These are phyloP conservation scores for Tinospora cordifolia DNA, from an alignment of 164 flowering plant species.

Conservation along the genomic window DNA sequence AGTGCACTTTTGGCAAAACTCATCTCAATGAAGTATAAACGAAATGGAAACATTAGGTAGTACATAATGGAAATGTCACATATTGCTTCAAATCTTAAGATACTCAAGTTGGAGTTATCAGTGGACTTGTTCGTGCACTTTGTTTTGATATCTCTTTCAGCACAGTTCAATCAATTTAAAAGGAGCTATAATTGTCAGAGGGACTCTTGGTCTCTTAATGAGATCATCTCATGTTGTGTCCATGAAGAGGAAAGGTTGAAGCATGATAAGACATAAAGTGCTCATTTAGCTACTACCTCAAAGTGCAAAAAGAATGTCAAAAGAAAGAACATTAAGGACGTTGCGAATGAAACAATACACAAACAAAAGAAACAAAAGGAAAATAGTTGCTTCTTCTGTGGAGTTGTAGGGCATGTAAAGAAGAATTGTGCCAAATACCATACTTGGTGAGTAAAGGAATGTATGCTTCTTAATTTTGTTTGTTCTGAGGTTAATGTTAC, in stretches of 20 bases:
- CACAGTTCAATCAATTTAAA: not conserved
- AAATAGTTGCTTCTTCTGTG: no score
- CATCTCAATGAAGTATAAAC: slow-evolving; percentile 6
- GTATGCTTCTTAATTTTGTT: not conserved
- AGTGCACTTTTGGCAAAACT: not conserved
- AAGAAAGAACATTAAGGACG: not conserved
- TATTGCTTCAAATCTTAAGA: no score
- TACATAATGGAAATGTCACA: slow-evolving; percentile 12
- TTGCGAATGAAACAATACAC: not conserved
- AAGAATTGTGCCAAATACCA: not conserved
- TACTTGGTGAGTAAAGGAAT: not conserved
- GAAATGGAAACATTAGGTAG: slow-evolving; percentile 13
- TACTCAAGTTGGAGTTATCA: slow-evolving; percentile 1
- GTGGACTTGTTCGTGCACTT: not conserved
- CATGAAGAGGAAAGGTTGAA: not conserved
- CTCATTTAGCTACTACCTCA: not conserved
- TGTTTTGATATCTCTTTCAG: not conserved
- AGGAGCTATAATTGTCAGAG: not conserved
- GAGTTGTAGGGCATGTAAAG: not conserved
- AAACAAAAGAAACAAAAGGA: not conserved
- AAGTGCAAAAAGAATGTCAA: not conserved
- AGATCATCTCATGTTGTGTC: not conserved
- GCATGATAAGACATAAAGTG: not conserved
- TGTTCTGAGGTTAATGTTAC: not conserved
- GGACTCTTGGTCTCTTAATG: not conserved